A percentile compares a stretch with the other conserved stretches of the same genome.
These are phyloP conservation scores for Microglena sp. DNA, from an alignment of 139 green algal genomes.

Conservation along the genomic window DNA sequence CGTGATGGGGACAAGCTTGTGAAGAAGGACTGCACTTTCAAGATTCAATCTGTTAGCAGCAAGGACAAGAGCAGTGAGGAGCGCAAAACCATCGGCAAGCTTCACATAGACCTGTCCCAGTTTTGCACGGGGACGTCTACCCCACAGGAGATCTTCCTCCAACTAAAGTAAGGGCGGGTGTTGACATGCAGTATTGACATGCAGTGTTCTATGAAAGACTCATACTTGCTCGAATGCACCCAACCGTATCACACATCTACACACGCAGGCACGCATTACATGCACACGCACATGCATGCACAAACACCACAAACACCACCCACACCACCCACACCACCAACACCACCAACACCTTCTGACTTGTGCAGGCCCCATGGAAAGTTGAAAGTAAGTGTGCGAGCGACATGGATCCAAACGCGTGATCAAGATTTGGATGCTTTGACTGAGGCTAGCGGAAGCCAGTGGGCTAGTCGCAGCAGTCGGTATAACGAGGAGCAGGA, in stretches of 20 bases:
- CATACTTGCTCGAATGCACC: no score
- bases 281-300: neutral
- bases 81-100: conserved; percentile 37
- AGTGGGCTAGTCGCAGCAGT: no score
- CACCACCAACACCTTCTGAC: neutral
- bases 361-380: conserved; percentile 32
- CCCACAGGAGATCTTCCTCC: conserved; percentile 21
- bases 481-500: neutral
- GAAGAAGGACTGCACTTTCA: conserved; percentile 43
- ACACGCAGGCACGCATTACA: neutral
- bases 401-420: conserved; percentile 27
- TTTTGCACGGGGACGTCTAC: conserved; percentile 25
- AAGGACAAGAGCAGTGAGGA: conserved; percentile 17
- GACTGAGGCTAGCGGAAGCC: conserved; percentile 17
- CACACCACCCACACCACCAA: neutral
- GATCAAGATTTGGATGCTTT: conserved; percentile 21
- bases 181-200: neutral
- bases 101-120: conserved; percentile 30
- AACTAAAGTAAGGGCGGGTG: conserved; percentile 18
- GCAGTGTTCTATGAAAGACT: no score
- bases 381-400: conserved; percentile 42
- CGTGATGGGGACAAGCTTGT: no score
- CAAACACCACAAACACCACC: neutral
- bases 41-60: conserved; percentile 19
- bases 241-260: no score